phyloP scores from a whole-genome alignment of 208 protist genomes.

The Trypanosoma scelopori region DNA sequence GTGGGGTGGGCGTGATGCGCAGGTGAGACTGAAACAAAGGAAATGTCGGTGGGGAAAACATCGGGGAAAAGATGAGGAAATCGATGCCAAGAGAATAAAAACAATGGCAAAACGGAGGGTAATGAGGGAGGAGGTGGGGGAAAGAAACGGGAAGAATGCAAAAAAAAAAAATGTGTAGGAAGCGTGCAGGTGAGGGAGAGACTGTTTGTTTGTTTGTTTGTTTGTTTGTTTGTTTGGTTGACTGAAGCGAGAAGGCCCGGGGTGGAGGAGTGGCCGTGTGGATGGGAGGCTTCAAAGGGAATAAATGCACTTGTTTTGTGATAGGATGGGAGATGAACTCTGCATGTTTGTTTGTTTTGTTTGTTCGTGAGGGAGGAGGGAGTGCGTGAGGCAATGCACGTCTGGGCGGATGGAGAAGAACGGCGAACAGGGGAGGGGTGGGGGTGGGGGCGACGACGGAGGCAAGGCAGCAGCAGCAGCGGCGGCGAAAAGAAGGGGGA shows the following conservation, averaged over 20 bases:
- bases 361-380: no score
- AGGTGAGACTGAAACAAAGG: no score
- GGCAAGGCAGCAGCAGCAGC: no score
- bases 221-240: not conserved
- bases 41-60: no score
- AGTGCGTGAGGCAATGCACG: no score
- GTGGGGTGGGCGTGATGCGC: no score
- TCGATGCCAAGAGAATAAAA: not conserved
- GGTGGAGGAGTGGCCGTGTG: no score
- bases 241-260: conserved; percentile 5
- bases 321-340: not conserved
- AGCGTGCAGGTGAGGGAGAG: conserved; percentile 14
- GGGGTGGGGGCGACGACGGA: no score
- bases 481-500: no score
- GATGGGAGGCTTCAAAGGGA: not conserved
- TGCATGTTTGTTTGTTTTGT: no score
- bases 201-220: not conserved
- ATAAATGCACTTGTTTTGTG: not conserved
- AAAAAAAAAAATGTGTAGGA: conserved; percentile 16
- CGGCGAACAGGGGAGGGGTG: no score
- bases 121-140: not conserved
- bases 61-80: not conserved
- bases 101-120: conserved; percentile 1
- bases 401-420: no score
- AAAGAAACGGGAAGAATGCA: conserved; percentile 7